Evolutionary conservation across 495 filamentous ascomycete species (phyloP).

Genomic region (Podospora pseudocomata): DNA sequence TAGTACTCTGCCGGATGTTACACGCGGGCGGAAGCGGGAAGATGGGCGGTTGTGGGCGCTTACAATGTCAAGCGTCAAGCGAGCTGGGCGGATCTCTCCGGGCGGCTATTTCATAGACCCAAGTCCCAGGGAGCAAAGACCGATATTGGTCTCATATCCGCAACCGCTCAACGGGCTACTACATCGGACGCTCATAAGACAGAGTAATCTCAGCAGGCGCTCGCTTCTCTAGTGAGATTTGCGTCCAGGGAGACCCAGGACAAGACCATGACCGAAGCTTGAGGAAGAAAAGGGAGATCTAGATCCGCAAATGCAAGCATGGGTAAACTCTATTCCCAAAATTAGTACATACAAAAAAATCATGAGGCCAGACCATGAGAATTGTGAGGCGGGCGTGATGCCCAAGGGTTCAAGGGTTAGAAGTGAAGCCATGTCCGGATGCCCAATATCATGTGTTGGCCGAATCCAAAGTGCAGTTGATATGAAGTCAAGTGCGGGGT

Average conservation of each 20-base stretch:
- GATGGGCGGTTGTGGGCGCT: constrained; percentile 1
- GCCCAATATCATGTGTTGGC: constrained; percentile 4
- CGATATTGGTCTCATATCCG: constrained; percentile 4
- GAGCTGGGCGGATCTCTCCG: background rate
- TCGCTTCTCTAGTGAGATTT: constrained; percentile 16
- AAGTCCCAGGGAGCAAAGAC: background rate
- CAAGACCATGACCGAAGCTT: background rate
- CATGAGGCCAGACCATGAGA: background rate
- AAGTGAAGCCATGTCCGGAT: constrained; percentile 1
- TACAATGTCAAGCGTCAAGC: background rate
- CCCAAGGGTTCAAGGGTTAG: background rate
- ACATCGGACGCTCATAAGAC: constrained; percentile 22
- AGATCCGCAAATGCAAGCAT: constrained; percentile 17
- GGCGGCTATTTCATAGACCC: constrained; percentile 11
- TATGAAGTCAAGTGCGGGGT: background rate
- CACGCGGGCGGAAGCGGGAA: constrained; percentile 1
- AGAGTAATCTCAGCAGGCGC: constrained; percentile 35
- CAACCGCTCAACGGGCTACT: constrained; percentile 17
- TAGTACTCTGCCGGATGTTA: background rate
- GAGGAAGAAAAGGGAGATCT: constrained; percentile 13
- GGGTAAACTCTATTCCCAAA: constrained; percentile 14
- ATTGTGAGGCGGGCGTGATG: background rate
- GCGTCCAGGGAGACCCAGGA: constrained; percentile 9
- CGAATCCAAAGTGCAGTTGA: constrained; percentile 1
- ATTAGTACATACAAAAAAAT: background rate